Evolutionary conservation across 495 filamentous ascomycete genomes (phyloP).

Genomic region (Lophiotrema nucula): DNA sequence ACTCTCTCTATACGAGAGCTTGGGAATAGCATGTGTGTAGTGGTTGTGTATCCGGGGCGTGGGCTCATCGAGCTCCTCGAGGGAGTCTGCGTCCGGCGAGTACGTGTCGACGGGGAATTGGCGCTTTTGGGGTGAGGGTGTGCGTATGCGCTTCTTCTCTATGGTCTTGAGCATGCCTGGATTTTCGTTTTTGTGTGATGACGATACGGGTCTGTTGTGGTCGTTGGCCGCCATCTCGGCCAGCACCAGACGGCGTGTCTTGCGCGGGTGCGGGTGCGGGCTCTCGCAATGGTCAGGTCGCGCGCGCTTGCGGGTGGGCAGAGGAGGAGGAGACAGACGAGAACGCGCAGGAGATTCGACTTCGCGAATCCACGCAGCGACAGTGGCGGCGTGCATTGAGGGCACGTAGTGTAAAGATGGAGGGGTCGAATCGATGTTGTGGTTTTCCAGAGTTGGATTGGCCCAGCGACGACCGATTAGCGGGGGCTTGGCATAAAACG

Average conservation of each 20-base stretch:
- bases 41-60: conserved; percentile 3
- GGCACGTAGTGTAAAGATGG: neutral
- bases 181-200: neutral
- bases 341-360: conserved; percentile 1
- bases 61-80: conserved; percentile 6
- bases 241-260: conserved; percentile 13
- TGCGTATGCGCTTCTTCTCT: conserved; percentile 13
- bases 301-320: conserved; percentile 2
- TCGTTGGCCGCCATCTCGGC: conserved; percentile 12
- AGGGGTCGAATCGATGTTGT: conserved; percentile 1
- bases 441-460: neutral
- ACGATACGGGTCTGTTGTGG: conserved; percentile 4
- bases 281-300: conserved; percentile 4
- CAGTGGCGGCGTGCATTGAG: conserved; percentile 1
- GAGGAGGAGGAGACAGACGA: conserved; percentile 1
- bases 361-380: conserved; percentile 5
- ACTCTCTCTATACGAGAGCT: conserved; percentile 10
- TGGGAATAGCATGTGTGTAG: conserved; percentile 5
- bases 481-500: neutral
- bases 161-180: neutral
- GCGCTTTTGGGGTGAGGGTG: conserved; percentile 6
- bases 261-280: neutral
- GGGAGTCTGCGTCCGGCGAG: conserved; percentile 12
- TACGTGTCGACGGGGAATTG: conserved; percentile 12
- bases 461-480: neutral